A percentile compares a stretch with the other conserved stretches of the same genome.
phyloP scores from a whole-genome alignment of 208 protist genomes.

The Crithidia bombi region DNA sequence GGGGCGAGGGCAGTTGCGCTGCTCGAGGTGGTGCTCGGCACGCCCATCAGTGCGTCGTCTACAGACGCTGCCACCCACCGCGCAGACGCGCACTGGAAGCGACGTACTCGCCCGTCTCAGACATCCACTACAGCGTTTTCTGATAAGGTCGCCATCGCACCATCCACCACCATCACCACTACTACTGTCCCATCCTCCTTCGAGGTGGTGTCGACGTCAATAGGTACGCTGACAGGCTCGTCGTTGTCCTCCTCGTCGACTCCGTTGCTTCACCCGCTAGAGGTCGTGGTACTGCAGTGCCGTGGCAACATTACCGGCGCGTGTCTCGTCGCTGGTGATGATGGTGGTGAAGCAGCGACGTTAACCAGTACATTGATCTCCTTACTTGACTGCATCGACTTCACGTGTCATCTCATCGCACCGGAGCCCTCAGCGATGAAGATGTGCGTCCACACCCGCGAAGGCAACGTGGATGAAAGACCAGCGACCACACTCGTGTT shows the following conservation, averaged over 20 bases:
- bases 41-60: background rate
- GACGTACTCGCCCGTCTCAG: too few species aligned
- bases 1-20: background rate
- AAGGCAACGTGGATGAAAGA: background rate
- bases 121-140: too few species aligned
- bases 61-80: background rate
- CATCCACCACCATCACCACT: too few species aligned
- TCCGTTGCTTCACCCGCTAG: background rate
- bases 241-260: too few species aligned
- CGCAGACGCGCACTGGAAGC: background rate
- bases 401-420: constrained; percentile 38
- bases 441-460: background rate
- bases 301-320: background rate
- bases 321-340: too few species aligned
- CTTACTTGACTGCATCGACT: constrained; percentile 51
- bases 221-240: too few species aligned
- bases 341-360: too few species aligned
- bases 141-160: too few species aligned
- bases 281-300: background rate
- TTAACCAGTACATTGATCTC: constrained; percentile 8
- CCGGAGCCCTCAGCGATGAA: background rate
- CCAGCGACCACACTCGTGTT: constrained; percentile 23
- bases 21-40: background rate
- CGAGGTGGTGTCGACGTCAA: too few species aligned
- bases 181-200: background rate